phyloP scores from a whole-genome alignment of 1,284 basidiomycete species.

The Baeospora myosura region DNA sequence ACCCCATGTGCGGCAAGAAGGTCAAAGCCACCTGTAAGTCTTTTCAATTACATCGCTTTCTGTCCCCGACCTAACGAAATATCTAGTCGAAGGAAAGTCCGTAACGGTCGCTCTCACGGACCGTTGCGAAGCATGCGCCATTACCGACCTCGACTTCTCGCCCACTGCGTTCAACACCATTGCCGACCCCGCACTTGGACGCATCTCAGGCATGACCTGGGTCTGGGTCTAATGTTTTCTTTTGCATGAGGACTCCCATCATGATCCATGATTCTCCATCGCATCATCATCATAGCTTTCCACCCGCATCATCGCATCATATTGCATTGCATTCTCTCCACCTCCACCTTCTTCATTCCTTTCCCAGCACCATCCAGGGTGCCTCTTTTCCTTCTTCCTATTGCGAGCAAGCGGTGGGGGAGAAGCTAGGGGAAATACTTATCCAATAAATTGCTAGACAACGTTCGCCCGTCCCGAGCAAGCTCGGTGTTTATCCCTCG shows the following conservation, averaged over 20 bases:
- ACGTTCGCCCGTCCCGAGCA: too few species aligned
- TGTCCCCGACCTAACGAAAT: conserved; percentile 2
- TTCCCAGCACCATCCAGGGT: neutral
- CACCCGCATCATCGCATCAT: neutral
- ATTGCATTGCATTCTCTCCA: neutral
- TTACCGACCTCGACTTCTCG: conserved; percentile 51
- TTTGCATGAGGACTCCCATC: too few species aligned
- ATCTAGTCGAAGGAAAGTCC: conserved; percentile 41
- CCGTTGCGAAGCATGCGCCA: conserved; percentile 49
- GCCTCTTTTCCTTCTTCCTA: neutral
- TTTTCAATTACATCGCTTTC: neutral
- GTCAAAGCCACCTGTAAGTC: conserved; percentile 41
- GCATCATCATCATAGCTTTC: too few species aligned
- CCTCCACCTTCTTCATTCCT: neutral
- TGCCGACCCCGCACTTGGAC: conserved; percentile 14
- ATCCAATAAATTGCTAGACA: too few species aligned
- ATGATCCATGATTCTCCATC: too few species aligned
- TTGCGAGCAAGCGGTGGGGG: too few species aligned
- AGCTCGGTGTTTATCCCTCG: neutral
- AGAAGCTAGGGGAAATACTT: too few species aligned
- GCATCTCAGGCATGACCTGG: conserved; percentile 36
- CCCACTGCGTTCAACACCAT: conserved; percentile 44
- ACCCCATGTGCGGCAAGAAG: conserved; percentile 51
- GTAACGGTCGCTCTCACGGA: conserved; percentile 50
- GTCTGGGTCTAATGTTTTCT: conserved; percentile 26